Conservation (phyloP, 2,329 filamentous ascomycete species). For the Alternaria gansuensis region DNA sequence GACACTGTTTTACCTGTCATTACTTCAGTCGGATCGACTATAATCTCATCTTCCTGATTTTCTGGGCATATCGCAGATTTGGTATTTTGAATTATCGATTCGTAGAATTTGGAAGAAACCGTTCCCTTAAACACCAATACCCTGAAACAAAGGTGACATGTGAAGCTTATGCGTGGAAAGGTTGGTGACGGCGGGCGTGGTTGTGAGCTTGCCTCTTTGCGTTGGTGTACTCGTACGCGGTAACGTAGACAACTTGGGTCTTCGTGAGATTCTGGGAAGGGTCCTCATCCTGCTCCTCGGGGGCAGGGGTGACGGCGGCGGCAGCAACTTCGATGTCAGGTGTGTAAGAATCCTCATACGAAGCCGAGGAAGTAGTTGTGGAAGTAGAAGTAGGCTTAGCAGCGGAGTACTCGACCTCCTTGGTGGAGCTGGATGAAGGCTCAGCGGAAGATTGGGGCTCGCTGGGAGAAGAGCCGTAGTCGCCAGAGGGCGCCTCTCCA, state of each 20-base stretch:
- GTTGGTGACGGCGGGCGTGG: conserved; percentile 42
- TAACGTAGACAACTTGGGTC: conserved; percentile 48
- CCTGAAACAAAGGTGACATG: conserved; percentile 30
- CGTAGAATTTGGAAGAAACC: conserved; percentile 33
- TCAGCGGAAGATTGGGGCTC: conserved; percentile 12
- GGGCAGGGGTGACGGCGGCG: conserved; percentile 38
- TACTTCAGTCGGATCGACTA: conserved; percentile 41
- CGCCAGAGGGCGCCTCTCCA: conserved; percentile 36
- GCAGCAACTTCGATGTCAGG: conserved; percentile 30
- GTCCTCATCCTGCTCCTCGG: conserved; percentile 21
- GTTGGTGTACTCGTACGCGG: conserved; percentile 44
- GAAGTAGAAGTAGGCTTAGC: conserved; percentile 23
- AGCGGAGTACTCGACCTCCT: conserved; percentile 12
- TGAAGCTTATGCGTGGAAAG: conserved; percentile 45
- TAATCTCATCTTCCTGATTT: conserved; percentile 31
- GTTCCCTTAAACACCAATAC: conserved; percentile 31
- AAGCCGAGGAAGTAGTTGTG: not conserved
- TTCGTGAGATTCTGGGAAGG: conserved; percentile 25
- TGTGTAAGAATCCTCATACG: conserved; percentile 18
- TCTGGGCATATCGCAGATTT: conserved; percentile 43
- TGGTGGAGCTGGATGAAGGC: conserved; percentile 12
- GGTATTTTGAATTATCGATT: conserved; percentile 40
- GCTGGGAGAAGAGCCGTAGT: conserved; percentile 22
- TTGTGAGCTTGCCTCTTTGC: conserved; percentile 48
- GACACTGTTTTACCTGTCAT: conserved; percentile 52